Base-by-base conservation (phyloP, 129 eudicot species). In the Rutidosis leptorrhynchoides region DNA sequence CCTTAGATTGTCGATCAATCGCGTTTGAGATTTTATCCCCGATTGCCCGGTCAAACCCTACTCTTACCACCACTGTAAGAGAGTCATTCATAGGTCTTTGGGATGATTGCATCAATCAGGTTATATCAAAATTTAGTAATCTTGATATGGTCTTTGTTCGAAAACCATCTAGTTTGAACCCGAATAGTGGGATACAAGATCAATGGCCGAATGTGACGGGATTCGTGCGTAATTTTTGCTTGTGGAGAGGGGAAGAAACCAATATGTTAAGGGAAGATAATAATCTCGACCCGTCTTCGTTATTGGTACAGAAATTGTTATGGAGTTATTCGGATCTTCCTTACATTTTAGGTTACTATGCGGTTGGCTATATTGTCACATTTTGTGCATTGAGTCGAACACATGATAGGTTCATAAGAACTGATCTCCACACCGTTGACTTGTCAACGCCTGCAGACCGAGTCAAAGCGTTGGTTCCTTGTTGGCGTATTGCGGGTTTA, bases 191-290 rank as follows among this genome's bases (percentile, higher is more conserved):
- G 6, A 5, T 77, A 4, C 86, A 84, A 78, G 91, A 88, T 74
- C 85, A 85, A 32, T 88, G 96, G 96, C 96, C 93, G 7, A 78
- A 85, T 22, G 64, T 88, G 7, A 80, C 89, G 0, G 96, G 83
- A 16, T 85, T 83, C 4, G 69, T 88, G 28, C 64, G 81, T 43
- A 81, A 77, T 33, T 83, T 88, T 54, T 88, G 96, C 61, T 40
- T 88, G 45, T 88, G 92, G 92, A 80, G 96, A 74, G 96, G 96
- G 0, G 96, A 88, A 46, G 96, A 88, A 62, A 76, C 82, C 25
- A 83, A 88, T 67, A 83, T 73, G 58, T 19, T 79, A 37, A 74
- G 79, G 33, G 93, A 85, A 74, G 77, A 78, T 28, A 65, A 37
- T 22, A 77, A 69, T 6, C 72, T 68, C 5, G 83, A 85, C 71